A percentile compares a stretch with the other conserved stretches of the same genome.
Conservation (phyloP, 306 rosid genomes). For the Mimosa pudica region DNA sequence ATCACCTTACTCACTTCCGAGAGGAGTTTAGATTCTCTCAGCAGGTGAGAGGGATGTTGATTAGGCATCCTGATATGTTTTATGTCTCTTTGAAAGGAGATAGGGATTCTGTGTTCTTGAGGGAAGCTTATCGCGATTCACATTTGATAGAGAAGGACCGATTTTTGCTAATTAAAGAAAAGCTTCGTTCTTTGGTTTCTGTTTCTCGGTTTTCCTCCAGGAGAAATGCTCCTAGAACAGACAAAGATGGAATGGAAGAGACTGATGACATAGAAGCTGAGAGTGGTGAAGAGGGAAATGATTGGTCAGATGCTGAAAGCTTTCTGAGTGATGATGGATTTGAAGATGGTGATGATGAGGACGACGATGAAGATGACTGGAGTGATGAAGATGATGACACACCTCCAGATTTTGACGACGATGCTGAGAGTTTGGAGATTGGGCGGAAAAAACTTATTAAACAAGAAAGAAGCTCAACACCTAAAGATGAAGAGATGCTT, state of each 20-base stretch:
- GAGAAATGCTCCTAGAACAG: constrained; percentile 44
- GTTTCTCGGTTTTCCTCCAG: constrained; percentile 60
- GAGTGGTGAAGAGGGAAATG: constrained; percentile 54
- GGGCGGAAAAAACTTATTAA: constrained; percentile 30
- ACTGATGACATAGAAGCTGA: constrained; percentile 38
- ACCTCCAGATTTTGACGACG: constrained; percentile 73
- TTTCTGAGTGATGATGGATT: constrained; percentile 24
- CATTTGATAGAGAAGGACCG: constrained; percentile 76
- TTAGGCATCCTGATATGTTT: constrained; percentile 92
- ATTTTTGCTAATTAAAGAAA: constrained; percentile 77
- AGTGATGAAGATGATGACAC: constrained; percentile 38
- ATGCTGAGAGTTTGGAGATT: constrained; percentile 43
- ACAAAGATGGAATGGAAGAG: constrained; percentile 43
- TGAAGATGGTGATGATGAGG: constrained; percentile 28
- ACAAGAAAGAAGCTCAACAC: constrained; percentile 7
- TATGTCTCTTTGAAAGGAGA: constrained; percentile 88
- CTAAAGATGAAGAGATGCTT: constrained; percentile 43
- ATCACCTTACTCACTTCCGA: constrained; percentile 87
- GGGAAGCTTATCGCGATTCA: constrained; percentile 84
- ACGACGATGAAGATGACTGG: not conserved
- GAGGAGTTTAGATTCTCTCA: constrained; percentile 93
- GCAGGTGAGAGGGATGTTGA: constrained; percentile 83
- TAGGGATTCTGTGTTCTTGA: constrained; percentile 81
- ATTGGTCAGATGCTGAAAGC: constrained; percentile 59
- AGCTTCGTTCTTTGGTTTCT: constrained; percentile 67